A percentile compares a stretch with the other conserved stretches of the same genome.
These are phyloP conservation scores for Populus hybrid DNA, from an alignment of 441 rosid genomes.

Conservation along the genomic window DNA sequence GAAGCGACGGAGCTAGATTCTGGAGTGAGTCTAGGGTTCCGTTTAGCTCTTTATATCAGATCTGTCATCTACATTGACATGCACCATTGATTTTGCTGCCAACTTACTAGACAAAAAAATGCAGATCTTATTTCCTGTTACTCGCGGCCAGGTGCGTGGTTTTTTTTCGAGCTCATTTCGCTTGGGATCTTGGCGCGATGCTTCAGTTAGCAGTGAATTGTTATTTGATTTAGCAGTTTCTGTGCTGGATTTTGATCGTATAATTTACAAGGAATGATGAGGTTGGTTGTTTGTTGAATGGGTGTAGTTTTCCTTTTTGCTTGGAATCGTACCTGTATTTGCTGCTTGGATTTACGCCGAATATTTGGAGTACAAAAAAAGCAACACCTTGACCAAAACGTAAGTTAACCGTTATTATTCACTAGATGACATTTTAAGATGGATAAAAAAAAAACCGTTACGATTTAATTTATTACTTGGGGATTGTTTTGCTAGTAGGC, in stretches of 20 bases:
- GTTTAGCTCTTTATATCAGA: conserved; percentile 23
- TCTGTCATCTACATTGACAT: conserved; percentile 26
- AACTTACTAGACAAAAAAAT: conserved; percentile 24
- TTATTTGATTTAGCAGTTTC: neutral
- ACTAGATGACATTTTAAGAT: too few species aligned
- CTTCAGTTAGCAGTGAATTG: neutral
- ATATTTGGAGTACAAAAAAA: conserved; percentile 62
- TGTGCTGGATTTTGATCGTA: neutral
- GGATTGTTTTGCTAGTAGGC: conserved; percentile 48
- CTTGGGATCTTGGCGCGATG: neutral
- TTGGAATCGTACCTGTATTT: conserved; percentile 74
- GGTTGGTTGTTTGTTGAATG: neutral
- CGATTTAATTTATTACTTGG: too few species aligned
- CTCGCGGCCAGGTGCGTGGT: conserved; percentile 75
- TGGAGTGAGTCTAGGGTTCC: conserved; percentile 19
- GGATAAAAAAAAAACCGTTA: too few species aligned
- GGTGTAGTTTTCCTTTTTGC: conserved; percentile 74
- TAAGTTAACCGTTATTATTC: conserved; percentile 34
- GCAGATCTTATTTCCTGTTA: conserved; percentile 57
- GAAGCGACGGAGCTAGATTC: neutral
- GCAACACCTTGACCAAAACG: conserved; percentile 61
- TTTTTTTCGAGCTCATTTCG: conserved; percentile 21
- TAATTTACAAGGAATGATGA: neutral
- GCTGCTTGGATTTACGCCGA: conserved; percentile 89
- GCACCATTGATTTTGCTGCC: conserved; percentile 23